A percentile compares a stretch with the other conserved stretches of the same genome.
Evolutionary conservation across 2,329 filamentous ascomycete genomes (phyloP).

Genomic region (Pezicula radicicola): DNA sequence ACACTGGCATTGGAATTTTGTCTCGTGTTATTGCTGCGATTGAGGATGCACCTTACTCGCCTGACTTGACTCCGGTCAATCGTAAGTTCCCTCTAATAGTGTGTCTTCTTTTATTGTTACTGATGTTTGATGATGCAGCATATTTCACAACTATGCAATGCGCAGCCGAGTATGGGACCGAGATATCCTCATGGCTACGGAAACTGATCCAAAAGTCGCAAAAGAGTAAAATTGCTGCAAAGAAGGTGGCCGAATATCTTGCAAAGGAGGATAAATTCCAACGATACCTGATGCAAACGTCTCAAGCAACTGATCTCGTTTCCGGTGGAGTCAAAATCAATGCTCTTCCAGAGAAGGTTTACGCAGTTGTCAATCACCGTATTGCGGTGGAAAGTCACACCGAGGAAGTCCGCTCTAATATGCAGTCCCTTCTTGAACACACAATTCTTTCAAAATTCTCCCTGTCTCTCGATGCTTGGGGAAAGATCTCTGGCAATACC

Average conservation of each 20-base stretch:
- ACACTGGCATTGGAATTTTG: conserved; percentile 69
- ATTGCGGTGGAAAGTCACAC: conserved; percentile 29
- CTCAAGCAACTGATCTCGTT: conserved; percentile 52
- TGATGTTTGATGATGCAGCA: conserved; percentile 1
- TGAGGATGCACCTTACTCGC: conserved; percentile 54
- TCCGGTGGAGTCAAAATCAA: conserved; percentile 55
- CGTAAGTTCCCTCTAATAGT: conserved; percentile 20
- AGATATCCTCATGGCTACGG: conserved; percentile 11
- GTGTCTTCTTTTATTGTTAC: conserved; percentile 22
- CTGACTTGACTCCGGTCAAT: conserved; percentile 33
- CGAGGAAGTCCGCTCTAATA: conserved; percentile 27
- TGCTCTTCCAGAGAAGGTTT: conserved; percentile 52
- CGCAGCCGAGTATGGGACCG: conserved; percentile 11
- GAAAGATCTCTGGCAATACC: conserved; percentile 25
- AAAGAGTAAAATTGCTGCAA: conserved; percentile 14
- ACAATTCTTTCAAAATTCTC: conserved; percentile 37
- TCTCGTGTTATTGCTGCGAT: conserved; percentile 63
- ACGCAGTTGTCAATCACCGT: conserved; percentile 52
- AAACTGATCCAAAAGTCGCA: conserved; percentile 14
- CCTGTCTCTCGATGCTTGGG: conserved; percentile 38
- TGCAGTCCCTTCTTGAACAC: conserved; percentile 44
- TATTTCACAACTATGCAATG: conserved; percentile 20
- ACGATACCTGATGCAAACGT: conserved; percentile 54
- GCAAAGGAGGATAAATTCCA: conserved; percentile 11
- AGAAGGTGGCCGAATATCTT: conserved; percentile 13